phyloP scores from a whole-genome alignment of 139 green algal species.

The Volvox africanus region DNA sequence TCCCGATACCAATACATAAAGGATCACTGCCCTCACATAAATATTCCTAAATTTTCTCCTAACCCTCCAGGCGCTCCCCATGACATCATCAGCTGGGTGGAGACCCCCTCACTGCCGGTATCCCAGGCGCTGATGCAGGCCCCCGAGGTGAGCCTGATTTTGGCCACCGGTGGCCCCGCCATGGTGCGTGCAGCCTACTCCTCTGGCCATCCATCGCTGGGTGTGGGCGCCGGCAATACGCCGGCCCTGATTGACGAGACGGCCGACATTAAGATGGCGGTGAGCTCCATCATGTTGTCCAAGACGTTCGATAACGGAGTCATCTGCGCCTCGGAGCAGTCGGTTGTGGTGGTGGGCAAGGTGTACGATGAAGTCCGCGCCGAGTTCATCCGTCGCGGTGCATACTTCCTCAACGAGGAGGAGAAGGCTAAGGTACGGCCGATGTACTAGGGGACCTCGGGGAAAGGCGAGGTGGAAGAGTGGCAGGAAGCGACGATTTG shows the following conservation, averaged over 20 bases:
- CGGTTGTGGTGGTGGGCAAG: slow-evolving; percentile 70
- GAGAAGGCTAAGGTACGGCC: slow-evolving; percentile 71
- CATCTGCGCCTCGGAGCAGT: slow-evolving; percentile 81
- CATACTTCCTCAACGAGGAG: slow-evolving; percentile 74
- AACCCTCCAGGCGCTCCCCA: slow-evolving; percentile 51
- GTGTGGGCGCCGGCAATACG: slow-evolving; percentile 81
- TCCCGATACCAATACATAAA: too few relatives aligned
- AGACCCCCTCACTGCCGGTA: slow-evolving; percentile 67
- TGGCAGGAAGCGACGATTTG: too few relatives aligned
- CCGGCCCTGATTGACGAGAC: slow-evolving; percentile 80
- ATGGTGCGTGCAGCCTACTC: slow-evolving; percentile 81
- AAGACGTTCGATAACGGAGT: slow-evolving; percentile 85
- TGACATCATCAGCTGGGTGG: slow-evolving; percentile 77
- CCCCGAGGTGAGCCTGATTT: slow-evolving; percentile 71
- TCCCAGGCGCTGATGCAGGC: slow-evolving; percentile 76
- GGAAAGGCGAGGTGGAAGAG: too few relatives aligned
- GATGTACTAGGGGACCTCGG: too few relatives aligned
- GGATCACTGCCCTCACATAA: too few relatives aligned
- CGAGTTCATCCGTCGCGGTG: slow-evolving; percentile 68
- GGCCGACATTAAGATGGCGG: slow-evolving; percentile 71
- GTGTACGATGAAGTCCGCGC: slow-evolving; percentile 67
- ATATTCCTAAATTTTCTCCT: too few relatives aligned
- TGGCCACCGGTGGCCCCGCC: slow-evolving; percentile 77
- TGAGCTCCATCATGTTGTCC: slow-evolving; percentile 66
- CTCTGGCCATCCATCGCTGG: slow-evolving; percentile 77